Evolutionary conservation across 371 early-diverging fungal genomes (phyloP).

Genomic region (Caulochytrium protostelioides): DNA sequence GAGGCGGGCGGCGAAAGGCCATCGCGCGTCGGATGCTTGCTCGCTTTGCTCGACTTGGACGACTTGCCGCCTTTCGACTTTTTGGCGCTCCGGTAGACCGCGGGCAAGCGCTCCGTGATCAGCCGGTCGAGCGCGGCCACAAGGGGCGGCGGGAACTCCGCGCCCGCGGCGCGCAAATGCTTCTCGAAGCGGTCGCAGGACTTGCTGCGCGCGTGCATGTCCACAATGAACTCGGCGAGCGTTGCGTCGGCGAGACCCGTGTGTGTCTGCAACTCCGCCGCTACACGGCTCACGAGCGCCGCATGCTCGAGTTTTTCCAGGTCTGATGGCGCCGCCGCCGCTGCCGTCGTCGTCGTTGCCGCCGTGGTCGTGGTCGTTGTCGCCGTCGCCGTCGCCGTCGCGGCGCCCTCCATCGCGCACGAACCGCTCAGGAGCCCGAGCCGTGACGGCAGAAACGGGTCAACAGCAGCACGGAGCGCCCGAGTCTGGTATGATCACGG

Average conservation of each 20-base stretch:
- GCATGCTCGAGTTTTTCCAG: conserved; percentile 66
- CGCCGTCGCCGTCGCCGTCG: too few relatives aligned
- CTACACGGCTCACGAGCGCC: conserved; percentile 73
- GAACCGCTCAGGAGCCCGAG: too few relatives aligned
- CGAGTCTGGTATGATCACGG: too few relatives aligned
- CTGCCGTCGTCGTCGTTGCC: too few relatives aligned
- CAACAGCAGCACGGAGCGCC: too few relatives aligned
- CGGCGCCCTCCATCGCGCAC: too few relatives aligned
- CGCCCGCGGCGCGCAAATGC: conserved; percentile 42
- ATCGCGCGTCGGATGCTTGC: too few relatives aligned
- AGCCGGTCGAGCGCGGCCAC: conserved; percentile 67
- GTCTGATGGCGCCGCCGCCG: too few relatives aligned
- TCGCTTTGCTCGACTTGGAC: background rate
- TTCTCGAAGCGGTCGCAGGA: conserved; percentile 32
- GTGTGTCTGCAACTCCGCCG: conserved; percentile 77
- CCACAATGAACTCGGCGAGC: conserved; percentile 21
- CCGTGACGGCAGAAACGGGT: too few relatives aligned
- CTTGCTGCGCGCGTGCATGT: conserved; percentile 12
- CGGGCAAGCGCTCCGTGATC: conserved; percentile 60
- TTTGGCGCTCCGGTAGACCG: background rate
- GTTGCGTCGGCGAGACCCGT: conserved; percentile 72
- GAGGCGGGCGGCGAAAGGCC: too few relatives aligned
- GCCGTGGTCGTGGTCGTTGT: too few relatives aligned
- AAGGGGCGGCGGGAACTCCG: conserved; percentile 67
- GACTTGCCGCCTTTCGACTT: background rate